A percentile compares a stretch with the other conserved stretches of the same genome.
Conservation (phyloP, 306 rosid species). For the Adenanthera pavonina region DNA sequence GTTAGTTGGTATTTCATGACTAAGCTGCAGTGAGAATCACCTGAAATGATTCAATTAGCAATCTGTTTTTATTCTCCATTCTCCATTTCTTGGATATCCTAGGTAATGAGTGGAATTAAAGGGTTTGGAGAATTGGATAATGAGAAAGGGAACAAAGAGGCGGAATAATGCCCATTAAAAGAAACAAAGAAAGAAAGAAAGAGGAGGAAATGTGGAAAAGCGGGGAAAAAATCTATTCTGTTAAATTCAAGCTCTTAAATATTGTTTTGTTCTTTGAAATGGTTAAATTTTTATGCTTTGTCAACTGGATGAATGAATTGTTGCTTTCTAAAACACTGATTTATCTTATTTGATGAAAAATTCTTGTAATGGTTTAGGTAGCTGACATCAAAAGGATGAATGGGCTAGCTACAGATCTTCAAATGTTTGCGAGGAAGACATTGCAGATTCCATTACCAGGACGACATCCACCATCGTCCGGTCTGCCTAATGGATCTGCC, state of each 20-base stretch:
- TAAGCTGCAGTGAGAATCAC: constrained; percentile 28
- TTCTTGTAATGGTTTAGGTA: constrained; percentile 57
- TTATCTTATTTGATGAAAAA: constrained; percentile 27
- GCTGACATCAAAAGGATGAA: constrained; percentile 85
- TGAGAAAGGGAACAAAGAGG: neutral
- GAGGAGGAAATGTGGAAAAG: neutral
- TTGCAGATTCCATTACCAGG: constrained; percentile 87
- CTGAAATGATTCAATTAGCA: constrained; percentile 23
- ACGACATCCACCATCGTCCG: constrained; percentile 75
- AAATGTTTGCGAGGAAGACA: constrained; percentile 83
- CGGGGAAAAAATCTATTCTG: constrained; percentile 14
- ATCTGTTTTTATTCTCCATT: constrained; percentile 21
- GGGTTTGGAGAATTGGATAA: neutral
- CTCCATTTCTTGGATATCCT: constrained; percentile 16
- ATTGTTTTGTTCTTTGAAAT: constrained; percentile 1
- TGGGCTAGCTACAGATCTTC: constrained; percentile 82
- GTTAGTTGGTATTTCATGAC: neutral
- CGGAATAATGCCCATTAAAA: too few species aligned
- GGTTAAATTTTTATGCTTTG: constrained; percentile 17
- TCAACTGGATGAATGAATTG: constrained; percentile 1
- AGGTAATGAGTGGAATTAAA: constrained; percentile 14
- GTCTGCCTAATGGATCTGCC: constrained; percentile 49
- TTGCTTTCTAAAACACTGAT: constrained; percentile 24
- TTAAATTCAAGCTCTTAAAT: neutral
- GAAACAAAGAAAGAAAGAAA: neutral